Base-by-base conservation (phyloP, 768 basidiomycete species). In the Leccinum variicolor region DNA sequence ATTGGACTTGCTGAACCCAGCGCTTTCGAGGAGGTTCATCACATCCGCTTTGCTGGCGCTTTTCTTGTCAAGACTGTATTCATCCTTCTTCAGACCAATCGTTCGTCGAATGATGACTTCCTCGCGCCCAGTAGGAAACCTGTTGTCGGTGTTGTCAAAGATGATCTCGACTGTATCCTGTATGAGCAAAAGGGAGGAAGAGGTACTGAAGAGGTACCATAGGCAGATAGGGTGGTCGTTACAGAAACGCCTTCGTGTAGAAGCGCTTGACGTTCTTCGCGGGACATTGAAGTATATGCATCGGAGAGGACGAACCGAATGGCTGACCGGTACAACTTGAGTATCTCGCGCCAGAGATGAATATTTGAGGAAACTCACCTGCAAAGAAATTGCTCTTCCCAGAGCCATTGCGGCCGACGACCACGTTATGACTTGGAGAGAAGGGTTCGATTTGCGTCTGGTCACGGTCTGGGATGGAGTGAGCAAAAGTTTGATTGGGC, bases 341-440 rank as follows among this genome's bases (percentile, higher is more conserved):
- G 64, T 11, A 57, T 46, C 46, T 8, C 23, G 50, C 17, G 7
- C 11, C 1, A 2, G 31, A 49, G 34, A 39, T 6, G 19, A 6
- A 19, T 17, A 19, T 19, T 43, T 19, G 10, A 11, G 10, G 19
- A 19, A 43, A 19, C 87, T 62, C 52, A 90, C 92, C 94, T 36
- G 92, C 87, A 73, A 99, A 99, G 81, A 99, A 98, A 72, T 98
- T 99, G 67, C 92, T 94, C 79, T 99, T 99, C 52, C 97, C 97
- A 6, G 91, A 93, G 13, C 97, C 97, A 82, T 99, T 98, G 45
- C 97, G 78, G 14, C 97, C 96, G 8, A 98, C 95, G 9, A 98
- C 94, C 11, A 98, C 94, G 75, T 98, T 98, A 70, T 97, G 94
- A 50, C 81, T 86, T 1, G 94, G 85, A 21, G 89, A 92, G 75